Percentiles rank a stretch among this genome's conserved stretches.
Conservation (phyloP, 2,329 filamentous ascomycete species). For the Plectosphaerella sp. region DNA sequence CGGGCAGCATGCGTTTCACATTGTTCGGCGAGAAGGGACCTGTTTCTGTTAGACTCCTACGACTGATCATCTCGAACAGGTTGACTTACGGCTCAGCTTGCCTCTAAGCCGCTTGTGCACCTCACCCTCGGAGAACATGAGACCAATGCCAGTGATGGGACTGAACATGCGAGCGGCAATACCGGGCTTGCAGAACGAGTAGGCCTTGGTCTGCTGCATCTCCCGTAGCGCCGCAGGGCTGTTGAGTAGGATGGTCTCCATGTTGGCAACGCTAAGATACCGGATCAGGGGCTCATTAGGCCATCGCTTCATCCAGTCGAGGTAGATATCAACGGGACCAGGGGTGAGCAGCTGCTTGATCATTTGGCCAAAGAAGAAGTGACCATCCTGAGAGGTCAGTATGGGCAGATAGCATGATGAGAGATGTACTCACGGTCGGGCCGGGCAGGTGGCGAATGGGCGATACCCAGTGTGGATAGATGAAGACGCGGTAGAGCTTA, state of each 20-base stretch:
- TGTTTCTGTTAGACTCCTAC: conserved; percentile 1
- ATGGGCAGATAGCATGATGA: neutral
- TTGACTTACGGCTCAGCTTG: conserved; percentile 19
- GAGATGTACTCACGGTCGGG: conserved; percentile 26
- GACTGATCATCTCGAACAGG: neutral
- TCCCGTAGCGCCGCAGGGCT: conserved; percentile 28
- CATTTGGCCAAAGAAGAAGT: conserved; percentile 34
- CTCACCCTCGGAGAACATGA: conserved; percentile 31
- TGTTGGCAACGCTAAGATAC: conserved; percentile 27
- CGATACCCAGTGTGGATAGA: conserved; percentile 38
- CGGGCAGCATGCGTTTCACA: conserved; percentile 29
- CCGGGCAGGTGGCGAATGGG: conserved; percentile 39
- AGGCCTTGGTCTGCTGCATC: conserved; percentile 32
- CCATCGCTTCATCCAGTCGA: conserved; percentile 24
- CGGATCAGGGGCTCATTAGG: conserved; percentile 32
- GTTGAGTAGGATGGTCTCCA: conserved; percentile 32
- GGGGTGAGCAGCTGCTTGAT: conserved; percentile 23
- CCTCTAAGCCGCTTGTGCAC: conserved; percentile 27
- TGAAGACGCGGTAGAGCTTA: conserved; percentile 27
- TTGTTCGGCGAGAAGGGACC: conserved; percentile 29
- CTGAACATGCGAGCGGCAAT: conserved; percentile 25
- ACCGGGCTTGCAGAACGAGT: conserved; percentile 30
- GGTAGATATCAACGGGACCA: conserved; percentile 19
- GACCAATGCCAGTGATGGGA: conserved; percentile 28
- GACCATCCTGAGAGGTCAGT: conserved; percentile 24